These are phyloP conservation scores for Boletus pseudopeckii DNA, from an alignment of 768 basidiomycete genomes.

Conservation along the genomic window DNA sequence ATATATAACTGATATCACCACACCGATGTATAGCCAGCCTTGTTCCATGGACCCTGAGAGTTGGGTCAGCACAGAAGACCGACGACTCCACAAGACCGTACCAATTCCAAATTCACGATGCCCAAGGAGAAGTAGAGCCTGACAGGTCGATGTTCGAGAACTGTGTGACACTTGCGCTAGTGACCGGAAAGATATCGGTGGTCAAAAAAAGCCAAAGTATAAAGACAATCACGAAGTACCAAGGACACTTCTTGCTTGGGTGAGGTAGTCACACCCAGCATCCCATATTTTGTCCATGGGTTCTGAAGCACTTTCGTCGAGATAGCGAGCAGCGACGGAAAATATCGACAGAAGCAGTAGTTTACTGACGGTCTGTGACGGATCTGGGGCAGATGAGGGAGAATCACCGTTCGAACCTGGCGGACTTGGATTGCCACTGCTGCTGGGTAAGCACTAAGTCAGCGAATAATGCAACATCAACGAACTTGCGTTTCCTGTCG, in stretches of 20 bases:
- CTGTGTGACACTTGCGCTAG: constrained; percentile 63
- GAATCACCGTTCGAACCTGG: constrained; percentile 11
- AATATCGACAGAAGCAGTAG: constrained; percentile 79
- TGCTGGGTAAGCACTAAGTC: constrained; percentile 21
- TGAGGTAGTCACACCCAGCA: constrained; percentile 61
- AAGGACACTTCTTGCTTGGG: constrained; percentile 58
- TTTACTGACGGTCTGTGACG: constrained; percentile 61
- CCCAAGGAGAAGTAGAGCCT: constrained; percentile 74
- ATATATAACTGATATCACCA: constrained; percentile 3
- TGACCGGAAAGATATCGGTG: constrained; percentile 6
- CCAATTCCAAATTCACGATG: constrained; percentile 86
- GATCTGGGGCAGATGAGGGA: constrained; percentile 35
- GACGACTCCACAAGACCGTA: constrained; percentile 21
- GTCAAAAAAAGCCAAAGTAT: neutral
- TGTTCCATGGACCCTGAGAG: constrained; percentile 63
- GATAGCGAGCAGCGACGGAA: constrained; percentile 74
- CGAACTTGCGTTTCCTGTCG: constrained; percentile 28
- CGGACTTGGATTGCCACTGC: constrained; percentile 37
- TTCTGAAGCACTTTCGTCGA: constrained; percentile 45
- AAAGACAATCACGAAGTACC: constrained; percentile 40
- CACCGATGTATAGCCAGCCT: constrained; percentile 82
- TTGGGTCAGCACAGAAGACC: constrained; percentile 9
- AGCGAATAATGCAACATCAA: neutral
- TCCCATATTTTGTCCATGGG: constrained; percentile 63
- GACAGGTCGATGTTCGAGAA: constrained; percentile 72